Evolutionary conservation across 208 protist species (phyloP).

Genomic region (Acanthamoeba sp.): DNA sequence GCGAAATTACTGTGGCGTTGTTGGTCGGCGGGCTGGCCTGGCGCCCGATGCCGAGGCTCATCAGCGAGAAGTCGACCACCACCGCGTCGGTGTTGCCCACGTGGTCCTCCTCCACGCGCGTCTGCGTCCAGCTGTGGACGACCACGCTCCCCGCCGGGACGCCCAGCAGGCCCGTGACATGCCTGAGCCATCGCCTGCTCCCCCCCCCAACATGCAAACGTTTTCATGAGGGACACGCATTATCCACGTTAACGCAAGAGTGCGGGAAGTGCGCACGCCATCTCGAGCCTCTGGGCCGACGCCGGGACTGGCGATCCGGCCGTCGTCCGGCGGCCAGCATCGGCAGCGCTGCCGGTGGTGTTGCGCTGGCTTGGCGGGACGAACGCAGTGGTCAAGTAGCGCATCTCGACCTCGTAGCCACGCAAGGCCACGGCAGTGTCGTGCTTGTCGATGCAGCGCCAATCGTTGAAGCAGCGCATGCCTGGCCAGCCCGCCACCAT

Average conservation of each 20-base stretch:
- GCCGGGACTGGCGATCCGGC: no score
- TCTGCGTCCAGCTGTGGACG: slow-evolving; percentile 23
- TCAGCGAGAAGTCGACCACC: slow-evolving; percentile 33
- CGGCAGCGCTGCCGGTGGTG: no score
- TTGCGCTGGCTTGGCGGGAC: no score
- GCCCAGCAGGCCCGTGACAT: slow-evolving; percentile 15
- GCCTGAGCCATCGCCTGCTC: slow-evolving; percentile 5
- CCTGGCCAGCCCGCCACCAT: not conserved
- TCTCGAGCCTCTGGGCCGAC: no score
- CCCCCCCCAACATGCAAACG: not conserved
- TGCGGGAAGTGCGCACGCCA: not conserved
- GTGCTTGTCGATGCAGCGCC: slow-evolving; percentile 32
- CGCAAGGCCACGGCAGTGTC: slow-evolving; percentile 3
- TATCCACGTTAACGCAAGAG: not conserved
- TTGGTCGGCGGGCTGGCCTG: not conserved
- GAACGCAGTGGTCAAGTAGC: slow-evolving; percentile 7
- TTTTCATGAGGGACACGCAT: no score
- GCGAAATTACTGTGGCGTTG: not conserved
- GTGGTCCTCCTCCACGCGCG: not conserved
- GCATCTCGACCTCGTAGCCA: slow-evolving; percentile 10
- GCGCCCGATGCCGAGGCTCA: slow-evolving; percentile 36
- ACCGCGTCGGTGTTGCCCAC: slow-evolving; percentile 27
- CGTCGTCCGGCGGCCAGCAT: not conserved
- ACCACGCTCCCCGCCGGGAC: not conserved
- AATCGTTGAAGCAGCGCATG: slow-evolving; percentile 69